These are phyloP conservation scores for Astragalus glycyphyllos DNA, from an alignment of 306 rosid genomes.

Conservation along the genomic window DNA sequence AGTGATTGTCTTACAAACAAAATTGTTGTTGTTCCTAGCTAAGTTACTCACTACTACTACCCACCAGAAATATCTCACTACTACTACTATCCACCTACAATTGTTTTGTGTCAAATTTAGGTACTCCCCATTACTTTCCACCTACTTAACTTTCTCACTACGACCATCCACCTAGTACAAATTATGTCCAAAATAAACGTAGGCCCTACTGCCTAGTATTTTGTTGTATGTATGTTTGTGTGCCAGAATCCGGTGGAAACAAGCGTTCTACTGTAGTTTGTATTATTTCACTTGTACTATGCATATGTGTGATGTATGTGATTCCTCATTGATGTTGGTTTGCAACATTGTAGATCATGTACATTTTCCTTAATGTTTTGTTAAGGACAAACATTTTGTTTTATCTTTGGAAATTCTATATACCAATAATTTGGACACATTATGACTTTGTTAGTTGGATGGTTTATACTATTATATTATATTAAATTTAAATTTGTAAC, in stretches of 20 bases:
- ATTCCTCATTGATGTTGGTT: neutral
- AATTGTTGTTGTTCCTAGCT: conserved; percentile 46
- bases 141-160: too few relatives aligned
- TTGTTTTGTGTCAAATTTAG: too few relatives aligned
- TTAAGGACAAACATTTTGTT: conserved; percentile 4
- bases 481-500: too few relatives aligned
- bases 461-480: too few relatives aligned
- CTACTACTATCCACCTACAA: too few relatives aligned
- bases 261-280: too few relatives aligned
- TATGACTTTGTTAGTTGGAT: neutral
- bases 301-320: conserved; percentile 15
- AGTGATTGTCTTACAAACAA: conserved; percentile 40
- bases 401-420: conserved; percentile 34
- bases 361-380: conserved; percentile 12
- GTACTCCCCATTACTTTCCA: too few relatives aligned
- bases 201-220: neutral
- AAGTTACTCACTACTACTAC: neutral
- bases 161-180: neutral
- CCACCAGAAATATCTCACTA: too few relatives aligned
- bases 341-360: conserved; percentile 31
- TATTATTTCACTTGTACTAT: conserved; percentile 38
- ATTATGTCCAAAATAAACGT: neutral
- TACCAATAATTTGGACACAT: conserved; percentile 17
- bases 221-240: conserved; percentile 24
- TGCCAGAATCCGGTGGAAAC: too few relatives aligned